A percentile compares a stretch with the other conserved stretches of the same genome.
These are phyloP conservation scores for Trichophyton mentagrophytes DNA, from an alignment of 2,329 filamentous ascomycete species.

Conservation along the genomic window DNA sequence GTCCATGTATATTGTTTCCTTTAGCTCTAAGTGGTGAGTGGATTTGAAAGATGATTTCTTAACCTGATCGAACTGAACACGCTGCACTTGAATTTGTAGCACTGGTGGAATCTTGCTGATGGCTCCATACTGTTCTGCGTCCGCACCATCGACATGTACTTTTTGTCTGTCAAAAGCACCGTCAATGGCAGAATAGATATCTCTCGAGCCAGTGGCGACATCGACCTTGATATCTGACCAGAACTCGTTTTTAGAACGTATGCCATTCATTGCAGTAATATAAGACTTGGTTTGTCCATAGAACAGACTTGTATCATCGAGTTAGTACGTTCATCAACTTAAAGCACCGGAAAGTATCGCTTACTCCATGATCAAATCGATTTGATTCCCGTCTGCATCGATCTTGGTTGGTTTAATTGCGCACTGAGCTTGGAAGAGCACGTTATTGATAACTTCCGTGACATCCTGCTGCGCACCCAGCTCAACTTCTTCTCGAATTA, in stretches of 20 bases:
- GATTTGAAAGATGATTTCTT: constrained; percentile 55
- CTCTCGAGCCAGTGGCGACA: constrained; percentile 45
- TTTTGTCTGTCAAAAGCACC: constrained; percentile 71
- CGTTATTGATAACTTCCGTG: constrained; percentile 86
- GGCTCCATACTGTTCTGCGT: constrained; percentile 53
- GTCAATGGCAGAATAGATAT: constrained; percentile 74
- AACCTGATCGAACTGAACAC: constrained; percentile 57
- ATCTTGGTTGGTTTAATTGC: constrained; percentile 62
- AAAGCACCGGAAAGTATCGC: constrained; percentile 4
- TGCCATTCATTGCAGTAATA: constrained; percentile 34
- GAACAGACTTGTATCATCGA: constrained; percentile 30
- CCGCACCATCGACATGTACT: constrained; percentile 51
- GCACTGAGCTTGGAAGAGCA: constrained; percentile 79
- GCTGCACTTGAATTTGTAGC: constrained; percentile 78
- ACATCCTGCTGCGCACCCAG: constrained; percentile 78
- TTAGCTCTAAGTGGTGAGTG: constrained; percentile 63
- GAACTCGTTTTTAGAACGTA: constrained; percentile 42
- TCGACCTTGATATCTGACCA: constrained; percentile 53
- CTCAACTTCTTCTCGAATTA: constrained; percentile 40
- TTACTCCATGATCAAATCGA: constrained; percentile 61
- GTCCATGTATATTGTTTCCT: constrained; percentile 72
- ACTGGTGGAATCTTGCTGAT: constrained; percentile 70
- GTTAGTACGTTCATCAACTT: background rate
- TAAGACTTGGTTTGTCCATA: constrained; percentile 37
- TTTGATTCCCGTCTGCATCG: constrained; percentile 59